A percentile compares a stretch with the other conserved stretches of the same genome.
Conservation (phyloP, 1,139 yeast species). For the Chernovozyma sophiae-reginae region DNA sequence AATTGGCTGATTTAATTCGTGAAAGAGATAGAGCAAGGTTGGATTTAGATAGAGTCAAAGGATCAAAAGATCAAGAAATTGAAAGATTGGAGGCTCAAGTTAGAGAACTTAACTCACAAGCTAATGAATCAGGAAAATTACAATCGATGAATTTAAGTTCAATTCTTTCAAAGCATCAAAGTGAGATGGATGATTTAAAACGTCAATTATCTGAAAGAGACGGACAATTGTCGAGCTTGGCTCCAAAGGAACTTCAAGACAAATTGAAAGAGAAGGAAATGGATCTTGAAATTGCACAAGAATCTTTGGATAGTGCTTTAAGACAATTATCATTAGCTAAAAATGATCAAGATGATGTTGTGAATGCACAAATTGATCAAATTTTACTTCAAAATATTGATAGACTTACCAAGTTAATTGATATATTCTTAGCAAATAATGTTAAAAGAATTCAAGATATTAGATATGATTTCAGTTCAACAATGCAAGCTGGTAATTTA, state of each 20-base stretch:
- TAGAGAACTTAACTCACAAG: constrained; percentile 56
- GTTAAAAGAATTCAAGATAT: constrained; percentile 72
- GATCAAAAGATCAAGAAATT: constrained; percentile 61
- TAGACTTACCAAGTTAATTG: constrained; percentile 58
- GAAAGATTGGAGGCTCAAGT: constrained; percentile 66
- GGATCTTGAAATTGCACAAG: constrained; percentile 76
- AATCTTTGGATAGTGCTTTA: constrained; percentile 73
- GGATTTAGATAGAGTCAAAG: constrained; percentile 71
- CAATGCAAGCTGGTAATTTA: constrained; percentile 81
- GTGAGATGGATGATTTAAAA: constrained; percentile 45
- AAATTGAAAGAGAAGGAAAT: constrained; percentile 66
- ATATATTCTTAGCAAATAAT: constrained; percentile 67
- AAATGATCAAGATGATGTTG: constrained; percentile 49
- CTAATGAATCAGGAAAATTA: constrained; percentile 60
- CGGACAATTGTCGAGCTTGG: constrained; percentile 16
- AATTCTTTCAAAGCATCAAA: constrained; percentile 60
- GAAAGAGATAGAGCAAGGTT: constrained; percentile 88
- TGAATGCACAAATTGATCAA: constrained; percentile 57
- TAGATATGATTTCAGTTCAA: constrained; percentile 67
- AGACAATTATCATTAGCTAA: constrained; percentile 56
- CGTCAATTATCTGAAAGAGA: constrained; percentile 31
- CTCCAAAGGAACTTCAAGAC: constrained; percentile 34
- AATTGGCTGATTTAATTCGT: constrained; percentile 82
- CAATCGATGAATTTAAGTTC: constrained; percentile 65
- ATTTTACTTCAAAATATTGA: constrained; percentile 47